Conservation (phyloP, 1,284 basidiomycete species). For the Ustilago bromivora region DNA sequence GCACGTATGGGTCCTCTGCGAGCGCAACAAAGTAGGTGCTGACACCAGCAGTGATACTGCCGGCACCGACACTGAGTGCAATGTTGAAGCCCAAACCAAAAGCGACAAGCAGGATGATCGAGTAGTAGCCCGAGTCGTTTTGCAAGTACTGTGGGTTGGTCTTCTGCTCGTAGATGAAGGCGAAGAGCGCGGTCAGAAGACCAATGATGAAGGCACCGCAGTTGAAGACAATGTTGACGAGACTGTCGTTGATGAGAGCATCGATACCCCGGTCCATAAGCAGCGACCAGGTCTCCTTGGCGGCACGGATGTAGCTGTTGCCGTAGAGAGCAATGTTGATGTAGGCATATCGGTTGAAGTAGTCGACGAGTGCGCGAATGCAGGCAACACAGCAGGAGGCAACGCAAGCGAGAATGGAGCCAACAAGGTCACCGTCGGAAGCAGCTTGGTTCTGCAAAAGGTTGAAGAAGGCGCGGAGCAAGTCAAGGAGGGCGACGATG, state of each 20-base stretch:
- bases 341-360: conserved; percentile 73
- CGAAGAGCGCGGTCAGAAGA: conserved; percentile 81
- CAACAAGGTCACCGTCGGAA: conserved; percentile 80
- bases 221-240: conserved; percentile 76
- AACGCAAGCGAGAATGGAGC: conserved; percentile 80
- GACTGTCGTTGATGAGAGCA: conserved; percentile 84
- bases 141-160: conserved; percentile 62
- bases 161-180: conserved; percentile 79
- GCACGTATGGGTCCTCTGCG: conserved; percentile 58
- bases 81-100: conserved; percentile 69
- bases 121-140: conserved; percentile 49
- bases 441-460: conserved; percentile 78
- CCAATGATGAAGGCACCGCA: conserved; percentile 79
- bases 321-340: conserved; percentile 89
- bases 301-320: conserved; percentile 85
- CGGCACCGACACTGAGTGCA: conserved; percentile 66
- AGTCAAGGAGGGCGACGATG: conserved; percentile 86
- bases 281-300: conserved; percentile 89
- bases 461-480: conserved; percentile 78
- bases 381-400: conserved; percentile 78
- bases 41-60: conserved; percentile 66
- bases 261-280: conserved; percentile 84
- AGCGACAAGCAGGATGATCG: conserved; percentile 57
- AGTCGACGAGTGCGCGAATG: conserved; percentile 72
- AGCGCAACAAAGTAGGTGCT: conserved; percentile 70